Percentiles rank a stretch among this genome's conserved stretches.
phyloP scores from a whole-genome alignment of 495 filamentous ascomycete genomes.

The Penicillium cosmopolitanum region DNA sequence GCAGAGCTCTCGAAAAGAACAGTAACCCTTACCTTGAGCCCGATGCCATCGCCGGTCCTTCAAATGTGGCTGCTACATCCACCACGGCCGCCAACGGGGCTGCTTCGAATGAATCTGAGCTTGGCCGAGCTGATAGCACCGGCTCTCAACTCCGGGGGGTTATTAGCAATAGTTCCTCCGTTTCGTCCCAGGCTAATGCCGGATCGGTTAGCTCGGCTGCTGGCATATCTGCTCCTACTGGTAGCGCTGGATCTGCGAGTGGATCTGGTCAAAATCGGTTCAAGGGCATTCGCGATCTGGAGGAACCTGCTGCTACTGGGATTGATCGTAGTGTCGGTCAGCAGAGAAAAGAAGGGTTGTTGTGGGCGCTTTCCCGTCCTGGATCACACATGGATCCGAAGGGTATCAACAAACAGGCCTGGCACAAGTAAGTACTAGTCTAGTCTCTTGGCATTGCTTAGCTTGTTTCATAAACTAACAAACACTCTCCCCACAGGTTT shows the following conservation, averaged over 20 bases:
- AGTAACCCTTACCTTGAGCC: slow-evolving; percentile 81
- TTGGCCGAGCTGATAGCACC: slow-evolving; percentile 73
- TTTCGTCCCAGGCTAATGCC: slow-evolving; percentile 49
- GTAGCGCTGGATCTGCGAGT: slow-evolving; percentile 39
- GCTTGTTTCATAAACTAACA: slow-evolving; percentile 11
- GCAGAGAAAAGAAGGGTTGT: slow-evolving; percentile 84
- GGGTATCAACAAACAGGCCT: slow-evolving; percentile 92
- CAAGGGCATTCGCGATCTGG: slow-evolving; percentile 85
- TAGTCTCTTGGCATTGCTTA: slow-evolving; percentile 15
- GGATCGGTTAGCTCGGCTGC: slow-evolving; percentile 36
- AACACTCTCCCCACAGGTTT: slow-evolving; percentile 60
- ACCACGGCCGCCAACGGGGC: slow-evolving; percentile 41
- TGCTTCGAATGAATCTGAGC: slow-evolving; percentile 61
- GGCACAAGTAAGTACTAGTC: slow-evolving; percentile 85
- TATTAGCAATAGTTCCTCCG: slow-evolving; percentile 50
- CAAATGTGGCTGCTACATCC: slow-evolving; percentile 30
- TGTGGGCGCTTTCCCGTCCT: slow-evolving; percentile 93
- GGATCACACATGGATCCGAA: slow-evolving; percentile 95
- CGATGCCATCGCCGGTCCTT: slow-evolving; percentile 45
- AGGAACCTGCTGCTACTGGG: slow-evolving; percentile 69
- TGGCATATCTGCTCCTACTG: slow-evolving; percentile 32
- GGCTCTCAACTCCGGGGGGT: slow-evolving; percentile 63
- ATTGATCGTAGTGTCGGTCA: slow-evolving; percentile 50
- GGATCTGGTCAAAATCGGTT: slow-evolving; percentile 67
- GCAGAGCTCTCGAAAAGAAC: slow-evolving; percentile 85